Evolutionary conservation across 345 rosid genomes (phyloP).

Genomic region (Anacardium occidentale): DNA sequence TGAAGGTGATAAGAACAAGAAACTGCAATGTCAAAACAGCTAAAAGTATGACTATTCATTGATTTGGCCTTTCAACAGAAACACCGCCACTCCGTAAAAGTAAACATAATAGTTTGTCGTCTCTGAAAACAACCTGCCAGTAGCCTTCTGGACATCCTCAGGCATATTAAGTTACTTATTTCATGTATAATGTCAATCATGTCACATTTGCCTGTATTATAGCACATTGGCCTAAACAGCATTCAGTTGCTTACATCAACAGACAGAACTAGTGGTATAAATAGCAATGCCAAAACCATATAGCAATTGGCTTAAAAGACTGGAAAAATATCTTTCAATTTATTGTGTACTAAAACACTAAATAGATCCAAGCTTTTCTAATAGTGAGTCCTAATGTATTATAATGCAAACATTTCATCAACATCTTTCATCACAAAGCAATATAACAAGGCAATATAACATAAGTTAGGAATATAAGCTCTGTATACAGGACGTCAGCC

Average conservation of each 20-base stretch:
- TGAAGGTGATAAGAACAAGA: neutral
- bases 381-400: neutral
- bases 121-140: neutral
- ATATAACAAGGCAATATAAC: too few species aligned
- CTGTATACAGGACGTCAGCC: neutral
- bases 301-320: neutral
- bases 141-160: neutral
- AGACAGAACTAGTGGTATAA: neutral
- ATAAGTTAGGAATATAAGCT: neutral
- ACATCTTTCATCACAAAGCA: neutral
- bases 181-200: neutral
- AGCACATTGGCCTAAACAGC: neutral
- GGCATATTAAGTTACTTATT: neutral
- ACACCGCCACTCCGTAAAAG: neutral
- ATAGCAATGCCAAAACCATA: neutral
- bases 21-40: neutral
- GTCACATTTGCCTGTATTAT: neutral
- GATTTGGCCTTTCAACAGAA: too few species aligned
- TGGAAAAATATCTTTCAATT: too few species aligned
- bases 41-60: neutral
- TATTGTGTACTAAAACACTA: neutral
- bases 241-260: neutral
- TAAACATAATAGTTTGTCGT: neutral
- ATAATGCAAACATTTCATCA: neutral
- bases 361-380: neutral